A percentile compares a stretch with the other conserved stretches of the same genome.
Evolutionary conservation across 2,329 filamentous ascomycete genomes (phyloP).

Genomic region (Neonectria punicea): DNA sequence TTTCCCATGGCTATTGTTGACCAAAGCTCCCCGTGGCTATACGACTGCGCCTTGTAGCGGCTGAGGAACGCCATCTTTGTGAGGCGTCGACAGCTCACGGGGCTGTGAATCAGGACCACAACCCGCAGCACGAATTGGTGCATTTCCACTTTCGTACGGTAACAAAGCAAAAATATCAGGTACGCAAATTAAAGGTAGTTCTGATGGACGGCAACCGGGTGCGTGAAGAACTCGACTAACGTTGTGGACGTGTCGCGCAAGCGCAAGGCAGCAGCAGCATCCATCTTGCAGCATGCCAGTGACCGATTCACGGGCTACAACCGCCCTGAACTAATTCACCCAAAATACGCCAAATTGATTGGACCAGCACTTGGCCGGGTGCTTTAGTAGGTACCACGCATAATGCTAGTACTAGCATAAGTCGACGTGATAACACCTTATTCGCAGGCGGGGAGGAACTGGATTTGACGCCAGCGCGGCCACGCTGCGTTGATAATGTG

Average conservation of each 20-base stretch:
- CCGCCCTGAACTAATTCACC: neutral
- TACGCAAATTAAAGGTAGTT: neutral
- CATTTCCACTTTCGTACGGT: neutral
- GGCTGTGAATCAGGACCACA: neutral
- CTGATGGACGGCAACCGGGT: neutral
- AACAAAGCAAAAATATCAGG: neutral
- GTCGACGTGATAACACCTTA: no score
- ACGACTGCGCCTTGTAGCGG: neutral
- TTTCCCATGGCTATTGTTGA: neutral
- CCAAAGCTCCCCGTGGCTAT: neutral
- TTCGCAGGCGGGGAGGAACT: no score
- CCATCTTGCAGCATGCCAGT: neutral
- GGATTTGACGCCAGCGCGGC: no score
- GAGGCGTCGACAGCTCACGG: neutral
- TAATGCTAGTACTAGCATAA: no score
- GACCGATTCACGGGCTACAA: neutral
- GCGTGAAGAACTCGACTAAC: neutral
- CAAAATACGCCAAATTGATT: neutral
- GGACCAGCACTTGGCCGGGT: neutral
- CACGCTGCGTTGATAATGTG: neutral
- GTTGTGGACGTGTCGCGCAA: neutral
- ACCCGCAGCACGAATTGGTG: neutral
- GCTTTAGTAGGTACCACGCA: neutral
- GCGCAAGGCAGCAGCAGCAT: constrained; percentile 7
- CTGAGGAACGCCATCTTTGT: neutral